Evolutionary conservation across 2,329 filamentous ascomycete species (phyloP).

Genomic region (Monosporascus sp.): DNA sequence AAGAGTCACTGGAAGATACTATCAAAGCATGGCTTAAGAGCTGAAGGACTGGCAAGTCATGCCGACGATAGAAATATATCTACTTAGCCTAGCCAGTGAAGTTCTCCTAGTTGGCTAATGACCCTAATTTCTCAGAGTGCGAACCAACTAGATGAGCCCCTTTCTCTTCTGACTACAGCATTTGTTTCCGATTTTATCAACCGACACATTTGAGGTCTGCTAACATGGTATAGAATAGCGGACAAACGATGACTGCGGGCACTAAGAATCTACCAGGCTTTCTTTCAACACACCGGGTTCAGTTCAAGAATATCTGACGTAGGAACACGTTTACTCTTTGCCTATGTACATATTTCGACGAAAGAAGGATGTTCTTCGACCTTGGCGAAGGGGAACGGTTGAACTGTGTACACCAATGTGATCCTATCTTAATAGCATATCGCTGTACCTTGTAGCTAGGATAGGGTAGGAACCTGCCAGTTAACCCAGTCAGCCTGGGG

Average conservation of each 20-base stretch:
- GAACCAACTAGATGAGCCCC: too few relatives aligned
- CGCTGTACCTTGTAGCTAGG: conserved; percentile 13
- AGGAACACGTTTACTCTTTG: background rate
- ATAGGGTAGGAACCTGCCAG: conserved; percentile 34
- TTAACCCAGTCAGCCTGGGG: conserved; percentile 34
- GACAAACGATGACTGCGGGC: too few relatives aligned
- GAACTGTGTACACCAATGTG: background rate
- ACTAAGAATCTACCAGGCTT: too few relatives aligned
- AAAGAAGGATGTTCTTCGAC: background rate
- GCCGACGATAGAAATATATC: background rate
- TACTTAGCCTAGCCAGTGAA: too few relatives aligned
- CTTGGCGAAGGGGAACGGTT: background rate
- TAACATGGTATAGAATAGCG: too few relatives aligned
- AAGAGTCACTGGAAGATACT: conserved; percentile 18
- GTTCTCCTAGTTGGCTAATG: too few relatives aligned
- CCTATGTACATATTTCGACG: background rate
- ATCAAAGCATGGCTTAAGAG: conserved; percentile 16
- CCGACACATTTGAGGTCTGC: too few relatives aligned
- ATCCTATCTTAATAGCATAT: background rate
- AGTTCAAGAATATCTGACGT: background rate
- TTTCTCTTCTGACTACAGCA: too few relatives aligned
- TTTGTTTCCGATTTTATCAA: too few relatives aligned
- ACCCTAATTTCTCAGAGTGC: too few relatives aligned
- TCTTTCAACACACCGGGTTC: too few relatives aligned
- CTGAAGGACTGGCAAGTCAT: background rate